Evolutionary conservation across 2,329 filamentous ascomycete species (phyloP), one percentile per base, ranked within the genome.

Genomic region (Endoconidiophora laricicola): DNA sequence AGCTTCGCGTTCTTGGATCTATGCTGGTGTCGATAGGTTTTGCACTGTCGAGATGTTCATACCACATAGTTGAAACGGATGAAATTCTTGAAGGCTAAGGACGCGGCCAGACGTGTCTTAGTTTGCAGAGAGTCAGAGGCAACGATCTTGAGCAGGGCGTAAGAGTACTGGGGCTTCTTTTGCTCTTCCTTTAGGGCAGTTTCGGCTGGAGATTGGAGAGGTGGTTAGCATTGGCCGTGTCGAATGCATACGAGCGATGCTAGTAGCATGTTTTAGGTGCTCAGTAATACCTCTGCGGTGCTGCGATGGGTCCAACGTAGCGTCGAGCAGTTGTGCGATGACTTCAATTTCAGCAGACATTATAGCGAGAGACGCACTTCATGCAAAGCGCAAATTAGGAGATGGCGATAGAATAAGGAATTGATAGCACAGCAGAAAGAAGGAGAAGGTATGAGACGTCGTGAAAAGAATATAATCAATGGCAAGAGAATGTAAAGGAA

Each of bases 61-160:
- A 82, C 79, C 58, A 86, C 85, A 78, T 93, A 98, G 71, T 87
- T 91, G 62, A 83, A 79, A 65, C 84, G 83, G 61, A 98, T 87
- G 65, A 94, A 94, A 70, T 98, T 98, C 69, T 98, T 98, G 76
- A 98, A 98, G 69, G 85, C 91, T 54, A 98, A 74, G 24, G 91
- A 86, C 59, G 84, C 86, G 5, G 90, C 79, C 40, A 98, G 79
- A 55, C 91, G 81, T 54, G 85, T 91, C 59, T 85, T 90, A 56
- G 73, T 67, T 39, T 86, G 80, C 55, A 83, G 76, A 40, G 74
- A 69, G 52, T 80, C 76, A 57, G 82, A 79, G 56, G 84, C 86
- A 59, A 94, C 86, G 61, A 96, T 93, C 59, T 90, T 87, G 48
- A 98, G 82, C 49, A 98, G 79, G 50, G 75, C 73, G 47, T 96